Evolutionary conservation across 768 basidiomycete species (phyloP), one percentile per base, ranked within the genome.

Genomic region (Amanita muscaria): DNA sequence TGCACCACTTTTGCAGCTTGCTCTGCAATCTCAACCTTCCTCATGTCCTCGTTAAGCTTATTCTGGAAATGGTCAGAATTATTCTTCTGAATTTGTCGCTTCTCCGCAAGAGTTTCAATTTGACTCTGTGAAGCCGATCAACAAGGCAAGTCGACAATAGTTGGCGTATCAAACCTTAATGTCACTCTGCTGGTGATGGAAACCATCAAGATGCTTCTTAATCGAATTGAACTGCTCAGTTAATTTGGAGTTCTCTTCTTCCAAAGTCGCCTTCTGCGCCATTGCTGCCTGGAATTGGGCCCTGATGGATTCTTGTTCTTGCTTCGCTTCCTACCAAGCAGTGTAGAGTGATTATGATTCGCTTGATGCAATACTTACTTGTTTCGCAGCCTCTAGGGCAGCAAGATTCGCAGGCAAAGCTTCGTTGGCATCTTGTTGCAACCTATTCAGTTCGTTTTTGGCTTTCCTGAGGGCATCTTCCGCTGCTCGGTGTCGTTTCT

Each of bases 371-470:
- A n/a, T 25, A 56, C 72, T 22, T 52, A 80, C 83, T 52, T 68
- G 58, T 56, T 77, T 75, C 4, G 71, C 75, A 9, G 60, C 67
- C 47, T 80, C 66, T 11, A 85, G 62, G 11, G 70, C 73, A 16
- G 72, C 65, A n/a, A 85, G 66, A 52, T 74, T 72, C 5, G 74
- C 74, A 2, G 84, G 81, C 58, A 83, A 64, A 10, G 84, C 82
- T 15, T 85, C 81, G 46, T 82, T 83, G 10, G 72, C 70, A 49
- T 83, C 81, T 27, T 72, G 64, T 49, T 80, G 74, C 14, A 84
- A 56, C 16, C 61, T 60, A 23, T 56, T 53, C 31, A 74, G 59
- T 2, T 49, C 52, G 5, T 49, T 25, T 56, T 67, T 77, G 23
- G 68, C 65, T 5, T 37, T 37, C 29, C 62, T 53, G 14, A 56